Conservation (phyloP, 208 protist genomes). For the Trypanosoma melophagium region DNA sequence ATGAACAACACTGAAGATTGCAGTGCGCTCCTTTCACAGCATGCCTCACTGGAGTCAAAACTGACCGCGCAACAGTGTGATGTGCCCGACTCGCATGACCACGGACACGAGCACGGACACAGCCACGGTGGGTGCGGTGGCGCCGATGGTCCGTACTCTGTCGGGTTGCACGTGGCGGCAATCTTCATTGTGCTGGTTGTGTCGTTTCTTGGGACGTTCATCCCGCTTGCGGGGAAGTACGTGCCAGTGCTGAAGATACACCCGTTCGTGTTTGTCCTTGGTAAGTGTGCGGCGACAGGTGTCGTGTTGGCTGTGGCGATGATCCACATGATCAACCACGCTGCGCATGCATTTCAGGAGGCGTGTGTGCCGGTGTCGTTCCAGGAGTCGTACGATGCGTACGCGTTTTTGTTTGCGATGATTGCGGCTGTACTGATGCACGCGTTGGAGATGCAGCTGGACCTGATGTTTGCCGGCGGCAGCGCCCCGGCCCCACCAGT, state of each 20-base stretch:
- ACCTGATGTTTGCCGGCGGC: conserved; percentile 40
- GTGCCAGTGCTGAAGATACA: conserved; percentile 28
- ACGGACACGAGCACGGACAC: background rate
- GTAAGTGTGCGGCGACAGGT: conserved; percentile 55
- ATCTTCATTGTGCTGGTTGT: conserved; percentile 63
- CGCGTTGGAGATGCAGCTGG: conserved; percentile 42
- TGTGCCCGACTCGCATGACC: background rate
- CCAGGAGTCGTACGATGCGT: conserved; percentile 38
- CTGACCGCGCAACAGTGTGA: background rate
- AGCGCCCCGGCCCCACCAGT: background rate
- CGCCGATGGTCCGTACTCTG: conserved; percentile 36
- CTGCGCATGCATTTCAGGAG: conserved; percentile 31
- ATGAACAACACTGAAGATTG: background rate
- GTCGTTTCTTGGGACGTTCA: conserved; percentile 39
- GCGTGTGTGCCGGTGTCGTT: conserved; percentile 43
- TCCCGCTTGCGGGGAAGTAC: conserved; percentile 54
- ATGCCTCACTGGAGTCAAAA: background rate
- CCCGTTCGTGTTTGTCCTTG: conserved; percentile 46
- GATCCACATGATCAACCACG: conserved; percentile 68
- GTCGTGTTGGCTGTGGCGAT: conserved; percentile 57
- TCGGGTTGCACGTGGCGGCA: conserved; percentile 55
- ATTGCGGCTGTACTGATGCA: conserved; percentile 58
- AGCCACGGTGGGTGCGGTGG: conserved; percentile 29
- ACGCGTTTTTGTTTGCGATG: conserved; percentile 53
- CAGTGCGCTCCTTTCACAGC: background rate